Base-by-base conservation (phyloP, 1,139 yeast species). In the Saccharomyces uvarum region DNA sequence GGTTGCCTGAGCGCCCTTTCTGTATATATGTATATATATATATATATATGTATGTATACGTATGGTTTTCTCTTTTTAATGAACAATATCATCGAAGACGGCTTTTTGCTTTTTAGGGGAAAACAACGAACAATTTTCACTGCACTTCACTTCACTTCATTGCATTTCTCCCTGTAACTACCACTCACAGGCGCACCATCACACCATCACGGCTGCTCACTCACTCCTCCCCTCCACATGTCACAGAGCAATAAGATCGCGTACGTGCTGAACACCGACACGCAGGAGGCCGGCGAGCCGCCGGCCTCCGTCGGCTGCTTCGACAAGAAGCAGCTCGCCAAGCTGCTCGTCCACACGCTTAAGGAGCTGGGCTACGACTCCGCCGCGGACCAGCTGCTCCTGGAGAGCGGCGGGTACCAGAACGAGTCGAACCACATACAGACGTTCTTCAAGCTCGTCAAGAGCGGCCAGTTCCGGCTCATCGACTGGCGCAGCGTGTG, bases 321-420 rank as follows among this genome's bases (percentile, higher is more conserved):
- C 47, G 67, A 67, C 59, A 71, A 67, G 48, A 64, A 63, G 14
- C 83, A 81, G 61, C 71, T 79, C 11, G 74, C 82, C 1, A 72
- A 81, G 51, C 67, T 81, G 27, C 62, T 81, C 41, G 75, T 80
- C 32, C 83, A 80, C 59, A 69, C 81, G 1, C 65, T 81, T 51
- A 66, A 69, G 44, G 84, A 80, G 56, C 58, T 80, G 55, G 84
- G 84, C 2, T 78, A 77, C 60, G 56, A 65, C 6, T 61, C 67
- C 9, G 65, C 79, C 1, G 77, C 80, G 0, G 58, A 65, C 9
- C 53, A 61, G 2, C 66, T 81, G 49, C 77, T 77, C 54, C 58
- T 63, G 6, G 77, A 74, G 60, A 71, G 73, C 58, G 70, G 72
- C 50, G 74, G 75, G 21, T 58, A 74, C 42, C 70, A 72, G 56